Evolutionary conservation across 169 alveolate species (phyloP), one percentile per base, ranked within the genome.

Genomic region (Plasmodium inui): DNA sequence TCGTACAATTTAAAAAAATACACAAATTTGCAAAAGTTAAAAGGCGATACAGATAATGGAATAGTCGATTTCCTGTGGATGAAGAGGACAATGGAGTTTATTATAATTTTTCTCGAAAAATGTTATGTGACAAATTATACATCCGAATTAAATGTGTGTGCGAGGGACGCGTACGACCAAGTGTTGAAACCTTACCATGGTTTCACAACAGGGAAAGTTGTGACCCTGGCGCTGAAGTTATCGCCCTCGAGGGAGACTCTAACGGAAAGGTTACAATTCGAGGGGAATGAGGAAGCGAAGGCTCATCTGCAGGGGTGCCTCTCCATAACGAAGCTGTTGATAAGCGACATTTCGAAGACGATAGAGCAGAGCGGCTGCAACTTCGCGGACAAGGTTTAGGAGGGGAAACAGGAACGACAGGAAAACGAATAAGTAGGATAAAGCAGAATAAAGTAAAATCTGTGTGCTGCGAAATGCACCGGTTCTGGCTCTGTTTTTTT

Each of bases 21-120:
- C 50, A 78, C 67, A 28, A 89, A 61, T 89, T 55, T 89, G 72
- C 78, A 89, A 19, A 89, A 79, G 53, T 67, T 89, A 89, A 89
- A 89, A 89, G 39, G 28, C 17, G 94, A 89, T 73, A 32, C 46
- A 61, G 83, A 79, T 55, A 89, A 89, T 71, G 94, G 94, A 79
- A 78, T 89, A 79, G 76, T 89, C 34, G 71, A 61, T 61, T 89
- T 89, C 74, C 32, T 89, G 72, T 89, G 94, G 94, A 89, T 89
- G 94, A 89, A 89, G 72, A 89, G 94, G 53, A 28, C 94, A 39
- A 39, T 89, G n/a, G 94, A 89, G 44, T 89, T 89, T 61, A 89
- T 89, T 61, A 74, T 89, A n/a, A 50, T 44, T 79, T 89, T 89
- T 79, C 83, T 89, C 30, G 94, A 89, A 78, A 89, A 89, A 73